A percentile compares a stretch with the other conserved stretches of the same genome.
These are phyloP conservation scores for Aspergillus tamarii DNA, from an alignment of 2,329 filamentous ascomycete species.

Conservation along the genomic window DNA sequence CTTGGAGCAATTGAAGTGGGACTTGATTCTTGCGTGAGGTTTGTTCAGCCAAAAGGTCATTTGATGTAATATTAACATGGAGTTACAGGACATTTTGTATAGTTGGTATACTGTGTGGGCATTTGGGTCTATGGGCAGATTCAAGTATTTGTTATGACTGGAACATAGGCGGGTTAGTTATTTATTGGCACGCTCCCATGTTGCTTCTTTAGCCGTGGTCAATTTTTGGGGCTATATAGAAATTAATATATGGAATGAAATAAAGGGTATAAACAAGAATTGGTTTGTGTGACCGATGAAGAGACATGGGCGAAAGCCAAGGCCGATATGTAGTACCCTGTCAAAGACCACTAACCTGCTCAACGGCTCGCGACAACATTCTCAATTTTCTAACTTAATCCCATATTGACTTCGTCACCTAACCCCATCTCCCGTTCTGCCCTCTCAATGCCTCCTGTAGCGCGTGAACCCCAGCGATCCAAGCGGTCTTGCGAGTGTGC, in stretches of 20 bases:
- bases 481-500: slow-evolving; percentile 51
- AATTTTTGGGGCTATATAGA: neutral
- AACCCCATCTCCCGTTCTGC: slow-evolving; percentile 69
- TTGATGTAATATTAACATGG: neutral
- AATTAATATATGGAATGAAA: neutral
- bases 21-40: slow-evolving; percentile 35
- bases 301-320: neutral
- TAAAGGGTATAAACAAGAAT: neutral
- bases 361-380: neutral
- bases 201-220: neutral
- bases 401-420: slow-evolving; percentile 83
- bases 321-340: neutral
- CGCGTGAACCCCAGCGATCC: slow-evolving; percentile 58
- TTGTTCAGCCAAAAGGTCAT: neutral
- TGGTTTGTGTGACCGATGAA: neutral
- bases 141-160: neutral
- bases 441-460: slow-evolving; percentile 55
- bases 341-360: neutral
- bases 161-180: neutral
- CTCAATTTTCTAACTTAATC: slow-evolving; percentile 63
- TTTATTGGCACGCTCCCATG: neutral
- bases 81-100: neutral
- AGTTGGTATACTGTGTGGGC: neutral
- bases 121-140: neutral
- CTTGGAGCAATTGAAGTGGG: slow-evolving; percentile 36